These are phyloP conservation scores for Wickerhamiella spandovensis DNA, from an alignment of 805 yeast genomes.

Conservation along the genomic window DNA sequence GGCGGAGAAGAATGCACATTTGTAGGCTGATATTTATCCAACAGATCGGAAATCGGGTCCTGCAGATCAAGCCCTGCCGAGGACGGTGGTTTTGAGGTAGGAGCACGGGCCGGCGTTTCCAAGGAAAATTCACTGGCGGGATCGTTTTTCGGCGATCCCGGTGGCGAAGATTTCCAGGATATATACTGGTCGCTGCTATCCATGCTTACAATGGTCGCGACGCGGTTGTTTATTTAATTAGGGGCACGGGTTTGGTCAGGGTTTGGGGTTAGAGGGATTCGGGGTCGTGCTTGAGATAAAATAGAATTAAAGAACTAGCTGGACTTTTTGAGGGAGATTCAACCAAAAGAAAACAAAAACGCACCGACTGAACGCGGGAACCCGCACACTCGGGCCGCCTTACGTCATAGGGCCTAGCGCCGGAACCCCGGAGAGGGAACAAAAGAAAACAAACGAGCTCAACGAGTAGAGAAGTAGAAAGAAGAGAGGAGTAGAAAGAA, in stretches of 20 bases:
- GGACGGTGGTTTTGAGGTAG: not conserved
- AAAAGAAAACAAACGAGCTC: not conserved
- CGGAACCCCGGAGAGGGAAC: not conserved
- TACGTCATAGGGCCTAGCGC: too few species aligned
- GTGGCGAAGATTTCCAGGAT: constrained; percentile 4
- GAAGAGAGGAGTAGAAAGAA: constrained; percentile 7
- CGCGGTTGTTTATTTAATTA: constrained; percentile 4
- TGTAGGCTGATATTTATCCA: constrained; percentile 10
- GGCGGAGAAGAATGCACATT: constrained; percentile 9
- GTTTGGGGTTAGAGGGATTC: too few species aligned
- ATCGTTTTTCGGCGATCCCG: not conserved
- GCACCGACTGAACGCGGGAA: too few species aligned
- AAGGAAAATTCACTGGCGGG: not conserved
- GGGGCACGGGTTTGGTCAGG: not conserved
- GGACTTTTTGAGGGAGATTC: too few species aligned
- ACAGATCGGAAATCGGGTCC: constrained; percentile 16
- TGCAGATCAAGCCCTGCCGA: constrained; percentile 1
- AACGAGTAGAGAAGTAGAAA: constrained; percentile 5
- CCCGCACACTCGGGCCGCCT: too few species aligned
- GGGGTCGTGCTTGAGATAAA: too few species aligned
- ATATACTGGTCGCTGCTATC: not conserved
- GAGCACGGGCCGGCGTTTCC: not conserved
- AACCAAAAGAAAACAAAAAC: too few species aligned
- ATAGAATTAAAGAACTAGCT: too few species aligned
- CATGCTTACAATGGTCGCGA: constrained; percentile 1